Percentiles rank a stretch among this genome's conserved stretches.
These are phyloP conservation scores for Candida stauntonica DNA, from an alignment of 805 yeast species.

Conservation along the genomic window DNA sequence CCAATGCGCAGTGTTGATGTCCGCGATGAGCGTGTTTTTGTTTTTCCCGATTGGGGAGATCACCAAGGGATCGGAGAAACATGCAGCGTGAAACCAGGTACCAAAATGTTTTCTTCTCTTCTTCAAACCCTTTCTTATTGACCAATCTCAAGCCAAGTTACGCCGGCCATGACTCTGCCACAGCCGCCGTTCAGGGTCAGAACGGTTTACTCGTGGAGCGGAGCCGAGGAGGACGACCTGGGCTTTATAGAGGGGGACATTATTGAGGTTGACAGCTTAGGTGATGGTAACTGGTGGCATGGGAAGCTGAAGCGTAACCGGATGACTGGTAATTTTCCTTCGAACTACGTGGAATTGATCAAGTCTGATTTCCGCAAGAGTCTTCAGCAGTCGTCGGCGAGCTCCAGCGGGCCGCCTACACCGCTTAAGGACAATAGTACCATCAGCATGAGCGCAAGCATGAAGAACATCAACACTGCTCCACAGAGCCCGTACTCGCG, in stretches of 20 bases:
- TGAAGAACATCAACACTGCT: conserved; percentile 1
- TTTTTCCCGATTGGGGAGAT: no score
- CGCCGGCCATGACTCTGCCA: conserved; percentile 31
- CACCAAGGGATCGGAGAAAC: no score
- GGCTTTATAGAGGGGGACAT: conserved; percentile 94
- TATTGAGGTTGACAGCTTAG: conserved; percentile 73
- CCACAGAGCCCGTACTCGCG: conserved; percentile 16
- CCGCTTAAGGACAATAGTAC: neutral
- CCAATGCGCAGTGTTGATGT: no score
- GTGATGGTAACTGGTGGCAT: conserved; percentile 92
- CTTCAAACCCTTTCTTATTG: no score
- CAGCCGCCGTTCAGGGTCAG: conserved; percentile 67
- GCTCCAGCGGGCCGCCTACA: neutral
- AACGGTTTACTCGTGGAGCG: conserved; percentile 92
- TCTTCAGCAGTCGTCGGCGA: conserved; percentile 1
- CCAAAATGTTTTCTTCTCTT: no score
- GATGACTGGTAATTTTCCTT: conserved; percentile 81
- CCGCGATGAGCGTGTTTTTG: no score
- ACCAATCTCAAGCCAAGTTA: no score
- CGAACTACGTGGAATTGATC: conserved; percentile 70
- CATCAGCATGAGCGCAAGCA: no score
- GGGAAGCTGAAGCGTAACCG: conserved; percentile 79
- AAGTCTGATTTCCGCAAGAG: conserved; percentile 30
- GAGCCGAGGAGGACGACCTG: conserved; percentile 80
- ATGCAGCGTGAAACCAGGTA: no score